Base-by-base conservation (phyloP, 192 early-diverging fungal species). In the Rhizophlyctis rosea region DNA sequence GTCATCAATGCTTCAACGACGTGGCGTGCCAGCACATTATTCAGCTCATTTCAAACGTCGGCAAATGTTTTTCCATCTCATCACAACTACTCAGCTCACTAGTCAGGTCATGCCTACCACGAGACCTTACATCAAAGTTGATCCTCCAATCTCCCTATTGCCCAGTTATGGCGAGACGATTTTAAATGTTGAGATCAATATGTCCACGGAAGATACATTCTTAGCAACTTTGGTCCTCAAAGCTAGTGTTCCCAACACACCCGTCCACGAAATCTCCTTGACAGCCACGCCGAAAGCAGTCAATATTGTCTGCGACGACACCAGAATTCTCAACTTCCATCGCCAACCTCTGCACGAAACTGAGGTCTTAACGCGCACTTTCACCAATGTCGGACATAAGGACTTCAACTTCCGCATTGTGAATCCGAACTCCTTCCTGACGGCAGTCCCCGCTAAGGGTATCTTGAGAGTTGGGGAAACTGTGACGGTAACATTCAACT, bases 311-410 rank as follows among this genome's bases (percentile, higher is more conserved):
- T 86, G 83, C 59, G 74, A 86, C 59, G 84, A 86, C 62, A 82
- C 76, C 1, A 59, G 79, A 25, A 73, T 75, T 25, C 52, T 86
- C 9, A 81, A 86, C 67, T 86, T 86, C 56, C 82, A 74, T 52
- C 67, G 83, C 11, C 84, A 86, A 58, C 84, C 83, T 1, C 50
- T 85, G 5, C 80, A 80, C 16, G 78, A 86, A 56, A 62, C 76
- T 4, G 84, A 86, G 57, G 60, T 61, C 11, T 61, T 86, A 3
- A 61, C 62, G 47, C 66, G 84, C 11, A 75, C 59, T 3, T 86
- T 86, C 56, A 85, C 82, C 7, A 86, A 86, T 51, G 67, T 85
- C 23, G 81, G 84, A 3, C 78, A 86, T 62, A 81, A 81, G 47
- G 79, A 78, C 24, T 68, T 84, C 24, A 74, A 68, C 49, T 86